These are phyloP conservation scores for Phytophthora tentaculata DNA, from an alignment of 352 stramenopile species.

Conservation along the genomic window DNA sequence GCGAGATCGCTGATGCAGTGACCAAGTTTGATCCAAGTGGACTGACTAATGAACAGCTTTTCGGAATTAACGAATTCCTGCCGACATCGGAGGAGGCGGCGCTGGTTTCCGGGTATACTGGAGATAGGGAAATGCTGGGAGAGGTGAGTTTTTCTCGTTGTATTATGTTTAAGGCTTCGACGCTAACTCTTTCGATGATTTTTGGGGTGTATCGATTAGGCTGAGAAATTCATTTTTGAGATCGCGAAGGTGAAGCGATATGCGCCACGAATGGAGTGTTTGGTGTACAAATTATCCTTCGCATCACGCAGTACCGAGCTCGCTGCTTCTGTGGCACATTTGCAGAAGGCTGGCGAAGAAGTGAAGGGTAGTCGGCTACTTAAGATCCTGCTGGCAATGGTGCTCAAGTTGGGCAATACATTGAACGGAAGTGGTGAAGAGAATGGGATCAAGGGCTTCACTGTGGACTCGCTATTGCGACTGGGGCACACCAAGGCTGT, in stretches of 20 bases:
- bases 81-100: conserved; percentile 92
- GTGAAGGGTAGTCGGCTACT: conserved; percentile 93
- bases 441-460: conserved; percentile 94
- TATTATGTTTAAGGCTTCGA: neutral
- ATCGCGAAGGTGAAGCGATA: conserved; percentile 85
- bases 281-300: conserved; percentile 87
- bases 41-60: conserved; percentile 78
- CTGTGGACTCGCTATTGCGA: conserved; percentile 94
- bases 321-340: conserved; percentile 70
- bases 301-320: conserved; percentile 83
- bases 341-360: conserved; percentile 94
- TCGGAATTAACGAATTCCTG: conserved; percentile 94
- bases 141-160: conserved; percentile 48
- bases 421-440: conserved; percentile 93
- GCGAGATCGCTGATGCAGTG: conserved; percentile 83
- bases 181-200: conserved; percentile 14
- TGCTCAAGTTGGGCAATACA: conserved; percentile 97
- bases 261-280: conserved; percentile 66
- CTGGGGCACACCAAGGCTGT: conserved; percentile 95
- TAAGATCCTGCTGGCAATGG: conserved; percentile 96
- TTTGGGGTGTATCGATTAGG: conserved; percentile 36
- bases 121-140: conserved; percentile 65
- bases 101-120: conserved; percentile 81
- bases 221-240: conserved; percentile 90
- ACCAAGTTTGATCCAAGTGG: conserved; percentile 67